Base-by-base conservation (phyloP, 2,329 filamentous ascomycete genomes). In the Dactylellina cionopaga region DNA sequence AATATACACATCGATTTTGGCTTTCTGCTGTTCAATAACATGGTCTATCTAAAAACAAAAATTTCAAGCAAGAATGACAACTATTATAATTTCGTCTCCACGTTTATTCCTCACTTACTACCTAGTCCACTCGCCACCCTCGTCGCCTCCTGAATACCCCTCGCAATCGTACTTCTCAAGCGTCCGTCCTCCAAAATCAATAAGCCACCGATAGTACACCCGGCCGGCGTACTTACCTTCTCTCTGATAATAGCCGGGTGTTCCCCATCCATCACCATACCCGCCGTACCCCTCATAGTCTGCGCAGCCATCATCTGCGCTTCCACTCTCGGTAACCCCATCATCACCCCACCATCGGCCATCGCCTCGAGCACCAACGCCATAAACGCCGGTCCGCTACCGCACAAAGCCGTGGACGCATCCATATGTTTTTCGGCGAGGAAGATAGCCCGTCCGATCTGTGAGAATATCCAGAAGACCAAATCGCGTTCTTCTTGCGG, bases 231-330 rank as follows among this genome's bases (percentile, higher is more conserved):
- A 75, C 83, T 88, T n/a, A 92, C 89, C 81, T 90, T 91, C 76
- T 94, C 90, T 55, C 88, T 85, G 56, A 93, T 81, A 19, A 92
- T 80, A 13, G 90, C 90, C 0, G 91, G 91, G 79, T 93, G 90
- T 79, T 92, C 89, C 11, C 90, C 90, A 27, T 80, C 82, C 62
- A 91, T 83, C 9, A 93, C 87, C 76, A 93, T 78, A 0, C 85
- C 87, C 0, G 90, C 89, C 0, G 89, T 87, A 19, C 91, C 91
- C 75, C 86, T 85, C 89, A 92, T 92, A 10, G 88, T 88, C 82
- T 94, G 91, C 0, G 90, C 89, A 24, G 90, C 90, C 90, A 94
- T 92, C 72, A 86, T 82, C 78, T 88, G 87, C 0, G 90, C 90
- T 78, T 92, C 90, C 1, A 85, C 85, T 49, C 90, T 84, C 2